Evolutionary conservation across 805 yeast genomes (phyloP), one percentile per base, ranked within the genome.

Genomic region (Cyberlindnera sargentensis): DNA sequence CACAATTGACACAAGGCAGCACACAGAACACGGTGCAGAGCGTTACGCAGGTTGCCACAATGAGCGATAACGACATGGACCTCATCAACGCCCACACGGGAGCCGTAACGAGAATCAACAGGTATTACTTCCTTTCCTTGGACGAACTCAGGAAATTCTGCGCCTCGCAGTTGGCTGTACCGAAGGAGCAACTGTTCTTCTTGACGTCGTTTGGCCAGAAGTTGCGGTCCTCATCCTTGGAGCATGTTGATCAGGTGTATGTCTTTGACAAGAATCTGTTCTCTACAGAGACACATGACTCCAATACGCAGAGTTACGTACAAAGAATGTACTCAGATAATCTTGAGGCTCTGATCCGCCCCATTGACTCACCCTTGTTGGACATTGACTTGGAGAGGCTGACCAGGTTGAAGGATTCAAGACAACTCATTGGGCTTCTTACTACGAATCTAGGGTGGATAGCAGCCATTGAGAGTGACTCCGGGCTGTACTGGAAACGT

Each of bases 121-220:
- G 71, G 29, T 61, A 62, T 47, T 63, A 59, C 32, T 73, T 73
- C 51, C 60, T 62, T 41, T 60, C 66, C 4, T 49, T 73, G 40
- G 73, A 72, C 34, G 64, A 70, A 24, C 56, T 76, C 30, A 71
- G 67, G 48, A 62, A 56, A 28, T 71, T 64, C 48, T 65, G 76
- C 23, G 46, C 67, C 6, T 57, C 62, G 4, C 62, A 67, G 34
- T 69, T 76, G 58, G 52, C 53, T 36, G 72, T 76, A 2, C 68
- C 74, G 0, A 31, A 50, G 1, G 65, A 61, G 26, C 68, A 71
- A 41, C 51, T 72, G 36, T 68, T 83, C 49, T 63, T 84, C 10
- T 61, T 84, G 33, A 72, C 88, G 3, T 77, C 88, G 1, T 80
- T 74, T 57, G 90, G 90, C 0, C 70, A 76, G 37, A 78, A 75